Evolutionary conservation across 352 stramenopile species (phyloP).

Genomic region (Aphanomyces stellatus): DNA sequence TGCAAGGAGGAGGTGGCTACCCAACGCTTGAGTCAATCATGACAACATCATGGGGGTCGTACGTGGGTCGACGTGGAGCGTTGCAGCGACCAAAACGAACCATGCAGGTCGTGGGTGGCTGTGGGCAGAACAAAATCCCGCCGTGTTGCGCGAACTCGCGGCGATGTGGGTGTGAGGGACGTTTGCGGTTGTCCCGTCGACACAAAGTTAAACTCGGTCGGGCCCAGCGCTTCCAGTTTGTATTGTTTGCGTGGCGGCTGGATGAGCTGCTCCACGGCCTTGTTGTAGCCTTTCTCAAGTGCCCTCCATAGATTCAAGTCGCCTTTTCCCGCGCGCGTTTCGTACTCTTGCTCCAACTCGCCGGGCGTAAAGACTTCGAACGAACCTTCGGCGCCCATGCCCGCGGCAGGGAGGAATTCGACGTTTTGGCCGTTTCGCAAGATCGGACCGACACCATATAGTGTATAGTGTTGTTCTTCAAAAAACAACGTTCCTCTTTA

Average conservation of each 20-base stretch:
- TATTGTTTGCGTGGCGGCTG: conserved; percentile 54
- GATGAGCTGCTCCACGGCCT: conserved; percentile 62
- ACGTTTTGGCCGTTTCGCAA: not conserved
- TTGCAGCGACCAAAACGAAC: not conserved
- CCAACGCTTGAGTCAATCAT: not conserved
- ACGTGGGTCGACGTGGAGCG: not conserved
- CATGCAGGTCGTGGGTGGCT: not conserved
- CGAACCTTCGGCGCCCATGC: conserved; percentile 55
- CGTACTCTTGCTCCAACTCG: conserved; percentile 62
- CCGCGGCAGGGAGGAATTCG: conserved; percentile 32
- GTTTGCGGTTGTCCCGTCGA: not conserved
- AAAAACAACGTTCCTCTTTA: too few species aligned
- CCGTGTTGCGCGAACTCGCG: not conserved
- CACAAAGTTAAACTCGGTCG: conserved; percentile 32
- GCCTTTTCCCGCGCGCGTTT: conserved; percentile 39
- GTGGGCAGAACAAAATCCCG: not conserved
- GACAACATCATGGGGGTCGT: too few species aligned
- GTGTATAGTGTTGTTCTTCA: too few species aligned
- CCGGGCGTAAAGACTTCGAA: conserved; percentile 76
- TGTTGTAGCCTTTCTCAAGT: conserved; percentile 58
- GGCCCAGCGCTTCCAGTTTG: conserved; percentile 34
- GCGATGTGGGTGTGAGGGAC: not conserved
- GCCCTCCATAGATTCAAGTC: conserved; percentile 64
- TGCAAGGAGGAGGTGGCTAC: conserved; percentile 26
- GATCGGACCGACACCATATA: too few species aligned